Evolutionary conservation across 352 stramenopile species (phyloP).

Genomic region (Globisporangium nagaii): DNA sequence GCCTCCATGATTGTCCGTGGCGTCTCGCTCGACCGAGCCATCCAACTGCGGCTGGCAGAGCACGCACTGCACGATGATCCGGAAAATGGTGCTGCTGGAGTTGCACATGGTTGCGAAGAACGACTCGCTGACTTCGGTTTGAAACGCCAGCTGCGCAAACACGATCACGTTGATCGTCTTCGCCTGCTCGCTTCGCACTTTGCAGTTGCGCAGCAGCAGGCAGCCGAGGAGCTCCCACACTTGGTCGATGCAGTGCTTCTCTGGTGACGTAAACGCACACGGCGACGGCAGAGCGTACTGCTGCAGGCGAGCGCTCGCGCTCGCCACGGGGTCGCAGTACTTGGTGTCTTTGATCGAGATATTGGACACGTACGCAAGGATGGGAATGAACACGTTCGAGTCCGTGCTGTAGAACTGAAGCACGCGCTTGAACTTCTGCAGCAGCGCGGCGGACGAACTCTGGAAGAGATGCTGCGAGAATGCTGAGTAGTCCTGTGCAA

Average conservation of each 20-base stretch:
- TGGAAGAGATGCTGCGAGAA: conserved; percentile 52
- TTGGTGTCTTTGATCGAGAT: conserved; percentile 52
- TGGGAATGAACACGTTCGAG: conserved; percentile 43
- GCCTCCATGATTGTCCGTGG: neutral
- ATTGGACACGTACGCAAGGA: conserved; percentile 60
- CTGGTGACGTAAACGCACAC: conserved; percentile 9
- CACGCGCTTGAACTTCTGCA: conserved; percentile 38
- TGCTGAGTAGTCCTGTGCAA: conserved; percentile 36
- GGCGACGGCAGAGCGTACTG: conserved; percentile 28
- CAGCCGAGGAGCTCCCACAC: conserved; percentile 64
- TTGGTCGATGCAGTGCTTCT: conserved; percentile 31
- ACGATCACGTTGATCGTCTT: conserved; percentile 35
- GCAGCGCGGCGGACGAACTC: conserved; percentile 13
- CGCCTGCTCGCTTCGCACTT: conserved; percentile 12
- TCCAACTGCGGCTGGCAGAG: conserved; percentile 1
- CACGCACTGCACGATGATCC: conserved; percentile 36
- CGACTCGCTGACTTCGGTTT: conserved; percentile 33
- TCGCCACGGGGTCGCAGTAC: conserved; percentile 36
- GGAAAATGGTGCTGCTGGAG: conserved; percentile 41
- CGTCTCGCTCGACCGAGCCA: neutral
- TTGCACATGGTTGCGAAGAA: conserved; percentile 54
- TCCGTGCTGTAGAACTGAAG: conserved; percentile 39
- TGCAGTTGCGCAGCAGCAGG: conserved; percentile 48
- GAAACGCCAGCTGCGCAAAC: conserved; percentile 40
- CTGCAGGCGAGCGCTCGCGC: conserved; percentile 7